Conservation (phyloP, 108 stramenopile species). For the Fistulifera solaris region DNA sequence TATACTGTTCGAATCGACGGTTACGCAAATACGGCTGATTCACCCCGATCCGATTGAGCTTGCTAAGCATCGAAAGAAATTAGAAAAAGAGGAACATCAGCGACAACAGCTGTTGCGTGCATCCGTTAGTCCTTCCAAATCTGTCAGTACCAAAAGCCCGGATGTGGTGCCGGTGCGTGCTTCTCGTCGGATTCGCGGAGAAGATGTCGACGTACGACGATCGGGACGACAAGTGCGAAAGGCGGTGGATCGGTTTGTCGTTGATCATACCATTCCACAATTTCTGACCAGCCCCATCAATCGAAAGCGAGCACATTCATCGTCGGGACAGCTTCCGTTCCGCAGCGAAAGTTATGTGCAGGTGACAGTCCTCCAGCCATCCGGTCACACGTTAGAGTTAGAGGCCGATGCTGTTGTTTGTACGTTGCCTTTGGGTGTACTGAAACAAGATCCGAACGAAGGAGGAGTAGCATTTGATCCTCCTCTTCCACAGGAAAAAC, state of each 20-base stretch:
- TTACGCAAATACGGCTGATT: slow-evolving; percentile 22
- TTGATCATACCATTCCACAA: slow-evolving; percentile 15
- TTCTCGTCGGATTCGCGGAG: slow-evolving; percentile 19
- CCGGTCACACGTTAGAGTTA: slow-evolving; percentile 34
- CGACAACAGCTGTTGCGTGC: neutral
- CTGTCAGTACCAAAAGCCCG: neutral
- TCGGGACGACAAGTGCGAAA: slow-evolving; percentile 26
- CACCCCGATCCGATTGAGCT: slow-evolving; percentile 8
- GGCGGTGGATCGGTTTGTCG: slow-evolving; percentile 8
- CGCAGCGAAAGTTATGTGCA: slow-evolving; percentile 5
- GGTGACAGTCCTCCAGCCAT: slow-evolving; percentile 16
- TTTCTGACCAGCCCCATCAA: neutral
- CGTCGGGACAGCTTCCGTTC: slow-evolving; percentile 3
- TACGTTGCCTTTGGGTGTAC: slow-evolving; percentile 79
- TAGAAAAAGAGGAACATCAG: slow-evolving; percentile 1
- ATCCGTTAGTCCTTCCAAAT: neutral
- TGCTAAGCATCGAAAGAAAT: neutral
- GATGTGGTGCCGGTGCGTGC: slow-evolving; percentile 1
- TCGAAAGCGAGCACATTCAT: neutral
- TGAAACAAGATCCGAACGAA: slow-evolving; percentile 25
- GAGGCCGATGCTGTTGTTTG: slow-evolving; percentile 77
- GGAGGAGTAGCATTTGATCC: neutral
- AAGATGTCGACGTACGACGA: slow-evolving; percentile 23
- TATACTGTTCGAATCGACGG: slow-evolving; percentile 21
- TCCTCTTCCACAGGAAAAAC: slow-evolving; percentile 58